A percentile compares a stretch with the other conserved stretches of the same genome.
These are phyloP conservation scores for Raffaelea ambrosiae DNA, from an alignment of 2,329 filamentous ascomycete species.

Conservation along the genomic window DNA sequence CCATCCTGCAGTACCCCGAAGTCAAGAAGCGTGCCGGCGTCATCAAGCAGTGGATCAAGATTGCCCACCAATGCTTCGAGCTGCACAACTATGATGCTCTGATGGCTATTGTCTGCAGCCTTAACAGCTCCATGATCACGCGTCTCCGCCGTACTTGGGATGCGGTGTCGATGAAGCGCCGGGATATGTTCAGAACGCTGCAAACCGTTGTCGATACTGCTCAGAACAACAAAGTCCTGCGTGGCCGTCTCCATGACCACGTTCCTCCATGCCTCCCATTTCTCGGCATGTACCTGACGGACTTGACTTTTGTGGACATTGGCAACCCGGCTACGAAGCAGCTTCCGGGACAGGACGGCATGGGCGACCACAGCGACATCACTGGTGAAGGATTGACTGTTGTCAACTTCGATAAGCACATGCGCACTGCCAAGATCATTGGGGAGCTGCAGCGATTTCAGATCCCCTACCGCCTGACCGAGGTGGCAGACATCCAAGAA, in stretches of 20 bases:
- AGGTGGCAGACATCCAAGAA: constrained; percentile 81
- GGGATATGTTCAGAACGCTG: constrained; percentile 67
- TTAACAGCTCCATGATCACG: constrained; percentile 86
- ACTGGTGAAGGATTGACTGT: constrained; percentile 61
- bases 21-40: constrained; percentile 82
- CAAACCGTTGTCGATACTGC: constrained; percentile 81
- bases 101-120: constrained; percentile 92
- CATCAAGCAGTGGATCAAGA: constrained; percentile 98
- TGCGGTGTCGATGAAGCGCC: constrained; percentile 72
- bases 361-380: background rate
- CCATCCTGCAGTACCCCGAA: constrained; percentile 80
- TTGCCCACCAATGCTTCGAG: constrained; percentile 76
- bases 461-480: constrained; percentile 76
- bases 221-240: constrained; percentile 83
- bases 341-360: constrained; percentile 41
- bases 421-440: constrained; percentile 89
- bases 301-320: constrained; percentile 91
- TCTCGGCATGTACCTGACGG: constrained; percentile 91
- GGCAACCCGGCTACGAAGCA: constrained; percentile 83
- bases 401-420: constrained; percentile 98
- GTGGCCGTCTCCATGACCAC: constrained; percentile 73
- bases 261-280: constrained; percentile 91
- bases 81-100: constrained; percentile 93
- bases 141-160: constrained; percentile 92
- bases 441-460: constrained; percentile 94